Evolutionary conservation across 352 stramenopile genomes (phyloP).

Genomic region (Phytophthora multivora): DNA sequence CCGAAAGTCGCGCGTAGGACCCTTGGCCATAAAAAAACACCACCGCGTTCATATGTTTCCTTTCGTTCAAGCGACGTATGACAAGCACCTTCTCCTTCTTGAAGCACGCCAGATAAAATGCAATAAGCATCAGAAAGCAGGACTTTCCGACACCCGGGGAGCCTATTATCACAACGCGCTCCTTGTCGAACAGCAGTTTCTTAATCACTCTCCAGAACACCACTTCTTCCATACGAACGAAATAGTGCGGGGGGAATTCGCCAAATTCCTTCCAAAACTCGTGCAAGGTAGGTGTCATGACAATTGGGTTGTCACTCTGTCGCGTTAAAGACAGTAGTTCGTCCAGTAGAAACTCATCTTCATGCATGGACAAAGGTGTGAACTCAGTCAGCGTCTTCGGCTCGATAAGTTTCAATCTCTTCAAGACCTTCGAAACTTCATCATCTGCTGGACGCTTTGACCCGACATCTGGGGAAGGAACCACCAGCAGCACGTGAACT

Average conservation of each 20-base stretch:
- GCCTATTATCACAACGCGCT: constrained; percentile 22
- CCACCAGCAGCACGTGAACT: no score
- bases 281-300: constrained; percentile 7
- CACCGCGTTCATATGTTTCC: background rate
- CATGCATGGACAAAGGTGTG: no score
- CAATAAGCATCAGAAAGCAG: constrained; percentile 30
- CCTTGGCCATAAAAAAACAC: constrained; percentile 21
- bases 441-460: no score
- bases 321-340: background rate
- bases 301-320: constrained; percentile 1
- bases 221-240: constrained; percentile 21
- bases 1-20: constrained; percentile 4
- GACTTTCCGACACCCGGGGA: constrained; percentile 30
- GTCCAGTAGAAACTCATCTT: constrained; percentile 6
- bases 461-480: no score
- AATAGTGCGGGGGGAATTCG: constrained; percentile 11
- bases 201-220: constrained; percentile 16
- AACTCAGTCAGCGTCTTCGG: no score
- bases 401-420: no score
- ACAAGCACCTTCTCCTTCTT: constrained; percentile 22
- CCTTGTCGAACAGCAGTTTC: constrained; percentile 1
- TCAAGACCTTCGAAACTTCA: no score
- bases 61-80: constrained; percentile 28
- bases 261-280: constrained; percentile 13
- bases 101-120: constrained; percentile 20